Percentiles rank a stretch among this genome's conserved stretches.
phyloP scores from a whole-genome alignment of 2,329 filamentous ascomycete species.

The Paramyrothecium roridum region DNA sequence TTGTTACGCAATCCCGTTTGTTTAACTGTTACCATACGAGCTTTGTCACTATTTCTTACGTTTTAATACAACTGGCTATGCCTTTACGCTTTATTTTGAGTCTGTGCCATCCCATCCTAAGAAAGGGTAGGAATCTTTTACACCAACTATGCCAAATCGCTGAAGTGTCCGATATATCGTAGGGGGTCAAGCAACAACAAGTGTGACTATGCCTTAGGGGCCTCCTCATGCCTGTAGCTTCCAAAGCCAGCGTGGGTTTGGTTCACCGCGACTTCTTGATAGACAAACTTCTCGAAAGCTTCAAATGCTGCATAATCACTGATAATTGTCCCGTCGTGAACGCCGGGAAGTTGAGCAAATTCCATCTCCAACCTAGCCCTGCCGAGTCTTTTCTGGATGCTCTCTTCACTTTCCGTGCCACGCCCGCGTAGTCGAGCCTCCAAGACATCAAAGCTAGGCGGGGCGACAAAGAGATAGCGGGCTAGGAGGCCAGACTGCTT shows the following conservation, averaged over 20 bases:
- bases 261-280: conserved; percentile 20
- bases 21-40: conserved; percentile 3
- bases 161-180: no score
- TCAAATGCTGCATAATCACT: conserved; percentile 51
- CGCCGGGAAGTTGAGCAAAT: conserved; percentile 64
- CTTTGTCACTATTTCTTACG: conserved; percentile 2
- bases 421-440: conserved; percentile 72
- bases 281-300: conserved; percentile 50
- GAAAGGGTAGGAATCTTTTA: no score
- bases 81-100: background rate
- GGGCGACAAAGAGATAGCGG: conserved; percentile 81
- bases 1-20: background rate
- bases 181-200: no score
- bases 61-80: conserved; percentile 1
- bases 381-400: conserved; percentile 63
- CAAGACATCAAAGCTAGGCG: conserved; percentile 70
- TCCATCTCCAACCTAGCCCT: conserved; percentile 75
- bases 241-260: conserved; percentile 1
- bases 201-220: no score
- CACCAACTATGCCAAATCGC: no score
- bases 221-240: no score
- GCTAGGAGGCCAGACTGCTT: conserved; percentile 71
- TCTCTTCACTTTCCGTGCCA: conserved; percentile 75
- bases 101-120: no score
- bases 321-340: conserved; percentile 34